Percentiles rank a stretch among this genome's conserved stretches.
These are phyloP conservation scores for Pharnaceum exiguum DNA, from an alignment of 148 eudicot species.

Conservation along the genomic window DNA sequence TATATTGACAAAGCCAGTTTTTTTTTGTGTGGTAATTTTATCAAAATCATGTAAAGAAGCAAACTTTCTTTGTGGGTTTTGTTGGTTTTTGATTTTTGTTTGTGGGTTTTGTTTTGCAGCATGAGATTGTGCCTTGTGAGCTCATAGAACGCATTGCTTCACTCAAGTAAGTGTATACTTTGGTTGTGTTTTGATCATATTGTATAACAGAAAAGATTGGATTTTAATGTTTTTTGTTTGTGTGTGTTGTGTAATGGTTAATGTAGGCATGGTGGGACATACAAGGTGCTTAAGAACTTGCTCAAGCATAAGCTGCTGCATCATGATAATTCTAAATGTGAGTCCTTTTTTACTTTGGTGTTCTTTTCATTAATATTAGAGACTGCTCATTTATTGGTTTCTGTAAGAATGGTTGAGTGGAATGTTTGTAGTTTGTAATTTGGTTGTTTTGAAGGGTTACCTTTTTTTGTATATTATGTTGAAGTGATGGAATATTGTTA, in stretches of 20 bases:
- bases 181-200: background rate
- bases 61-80: background rate
- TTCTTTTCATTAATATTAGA: background rate
- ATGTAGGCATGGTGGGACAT: constrained; percentile 85
- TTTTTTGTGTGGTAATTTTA: background rate
- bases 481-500: too few relatives aligned
- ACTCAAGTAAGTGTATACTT: constrained; percentile 56
- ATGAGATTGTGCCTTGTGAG: constrained; percentile 87
- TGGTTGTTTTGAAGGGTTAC: too few relatives aligned
- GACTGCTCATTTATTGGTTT: too few relatives aligned
- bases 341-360: constrained; percentile 14
- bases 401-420: too few relatives aligned
- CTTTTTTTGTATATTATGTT: too few relatives aligned
- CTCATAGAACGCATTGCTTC: constrained; percentile 76
- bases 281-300: constrained; percentile 91
- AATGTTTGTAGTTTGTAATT: too few relatives aligned
- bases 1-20: too few relatives aligned
- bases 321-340: constrained; percentile 87
- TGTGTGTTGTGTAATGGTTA: background rate
- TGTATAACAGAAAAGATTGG: background rate
- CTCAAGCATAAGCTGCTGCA: constrained; percentile 94
- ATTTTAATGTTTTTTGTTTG: background rate
- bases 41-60: too few relatives aligned
- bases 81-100: constrained; percentile 8
- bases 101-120: constrained; percentile 46